phyloP scores from a whole-genome alignment of 2,329 filamentous ascomycete genomes.

The Mycocentrospora acerina region DNA sequence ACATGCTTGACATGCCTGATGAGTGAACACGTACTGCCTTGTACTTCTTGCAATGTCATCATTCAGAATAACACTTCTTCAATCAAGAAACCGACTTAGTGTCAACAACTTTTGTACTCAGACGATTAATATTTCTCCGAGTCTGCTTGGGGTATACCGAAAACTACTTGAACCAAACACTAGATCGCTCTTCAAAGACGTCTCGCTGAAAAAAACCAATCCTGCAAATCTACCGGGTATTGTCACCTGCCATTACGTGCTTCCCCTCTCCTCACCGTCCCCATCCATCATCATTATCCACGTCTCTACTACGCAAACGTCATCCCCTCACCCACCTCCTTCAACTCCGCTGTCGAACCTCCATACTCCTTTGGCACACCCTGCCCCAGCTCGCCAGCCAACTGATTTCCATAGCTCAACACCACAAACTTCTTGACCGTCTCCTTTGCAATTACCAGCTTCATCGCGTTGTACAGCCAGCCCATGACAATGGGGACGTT shows the following conservation, averaged over 20 bases:
- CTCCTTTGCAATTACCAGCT: slow-evolving; percentile 50
- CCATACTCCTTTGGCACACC: slow-evolving; percentile 77
- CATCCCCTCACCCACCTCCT: slow-evolving; percentile 46
- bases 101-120: too few species aligned
- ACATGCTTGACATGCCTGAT: too few species aligned
- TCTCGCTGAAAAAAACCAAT: too few species aligned
- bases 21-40: too few species aligned
- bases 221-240: too few species aligned
- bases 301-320: slow-evolving; percentile 29
- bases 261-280: not conserved
- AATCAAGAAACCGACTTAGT: too few species aligned
- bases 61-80: too few species aligned
- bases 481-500: slow-evolving; percentile 92
- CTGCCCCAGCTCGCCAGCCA: slow-evolving; percentile 66
- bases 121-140: too few species aligned
- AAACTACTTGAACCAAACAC: too few species aligned
- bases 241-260: slow-evolving; percentile 22
- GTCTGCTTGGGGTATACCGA: too few species aligned
- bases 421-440: slow-evolving; percentile 53
- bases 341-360: slow-evolving; percentile 63
- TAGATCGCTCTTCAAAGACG: too few species aligned
- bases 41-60: too few species aligned
- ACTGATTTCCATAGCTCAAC: slow-evolving; percentile 61
- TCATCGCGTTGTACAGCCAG: slow-evolving; percentile 60
- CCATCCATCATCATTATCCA: not conserved